Base-by-base conservation (phyloP, 1,284 basidiomycete genomes). In the Ustilago lituana region DNA sequence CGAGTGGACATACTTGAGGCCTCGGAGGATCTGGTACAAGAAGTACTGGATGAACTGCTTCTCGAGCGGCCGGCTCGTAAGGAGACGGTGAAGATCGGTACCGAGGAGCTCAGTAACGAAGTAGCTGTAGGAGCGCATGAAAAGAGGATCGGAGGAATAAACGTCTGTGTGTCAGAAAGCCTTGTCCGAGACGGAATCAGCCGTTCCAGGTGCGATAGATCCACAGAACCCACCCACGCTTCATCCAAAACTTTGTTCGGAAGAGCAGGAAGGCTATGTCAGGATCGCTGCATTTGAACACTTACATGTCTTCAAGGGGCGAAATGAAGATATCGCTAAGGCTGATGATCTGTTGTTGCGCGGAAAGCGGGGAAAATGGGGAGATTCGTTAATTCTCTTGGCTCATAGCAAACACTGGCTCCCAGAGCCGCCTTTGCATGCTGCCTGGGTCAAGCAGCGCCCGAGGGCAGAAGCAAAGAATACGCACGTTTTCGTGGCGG, bases 41-140 rank as follows among this genome's bases (percentile, higher is more conserved):
- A 98, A 98, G 84, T 99, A 98, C 83, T 98, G 95, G 66, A 98
- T 98, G 84, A 99, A 99, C 83, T 98, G 95, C 86, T 98, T 98
- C 86, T 99, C 95, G 72, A 99, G 87, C 22, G 95, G 95, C 50
- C 95, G 87, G 46, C 93, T 95, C 19, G 96, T 98, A 74, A 99
- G 87, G 29, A 99, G 88, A 68, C 95, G 91, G 83, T 99, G 95
- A 15, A 99, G 87, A 85, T 99, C 95, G 65, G 95, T 98, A 53
- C 96, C 95, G 40, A 99, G 88, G 9, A 99, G 89, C 82, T 99
- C 95, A n/a, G 96, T 98, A 55, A 98, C 96, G 83, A 98, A 98
- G 86, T 98, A 98, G 77, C 53, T 55, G 53, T 41, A 4, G n/a
- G 19, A 20, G 14, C 6, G n/a, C 17, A 91, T 93, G 78, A 50